Percentiles rank a stretch among this genome's conserved stretches.
These are phyloP conservation scores for Narthecium ossifragum DNA, from an alignment of 106 monocot species.

Conservation along the genomic window DNA sequence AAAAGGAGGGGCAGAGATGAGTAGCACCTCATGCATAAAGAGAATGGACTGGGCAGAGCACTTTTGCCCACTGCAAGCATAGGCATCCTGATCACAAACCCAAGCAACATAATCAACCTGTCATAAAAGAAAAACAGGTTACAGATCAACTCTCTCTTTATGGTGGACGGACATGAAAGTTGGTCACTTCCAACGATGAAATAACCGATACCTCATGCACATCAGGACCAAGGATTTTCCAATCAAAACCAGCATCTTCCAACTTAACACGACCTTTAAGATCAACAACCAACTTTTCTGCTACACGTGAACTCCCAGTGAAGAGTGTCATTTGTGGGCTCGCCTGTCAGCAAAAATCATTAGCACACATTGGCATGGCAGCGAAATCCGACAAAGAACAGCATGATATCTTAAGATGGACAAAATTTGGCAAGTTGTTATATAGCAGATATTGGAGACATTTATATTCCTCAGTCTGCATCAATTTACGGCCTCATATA, in stretches of 20 bases:
- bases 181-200: background rate
- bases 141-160: background rate
- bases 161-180: background rate
- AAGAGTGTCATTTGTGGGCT: constrained; percentile 90
- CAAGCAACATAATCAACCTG: constrained; percentile 97
- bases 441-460: no score
- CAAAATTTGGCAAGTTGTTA: no score
- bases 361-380: background rate
- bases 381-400: background rate
- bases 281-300: constrained; percentile 80
- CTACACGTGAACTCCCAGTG: constrained; percentile 92
- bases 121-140: constrained; percentile 2
- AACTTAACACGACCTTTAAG: constrained; percentile 82
- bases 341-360: constrained; percentile 36
- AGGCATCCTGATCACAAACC: constrained; percentile 99
- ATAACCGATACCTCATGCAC: constrained; percentile 60
- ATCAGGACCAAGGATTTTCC: constrained; percentile 99
- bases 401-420: no score
- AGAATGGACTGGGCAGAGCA: constrained; percentile 96
- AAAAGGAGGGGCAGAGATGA: background rate
- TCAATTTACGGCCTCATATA: no score
- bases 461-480: no score
- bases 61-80: constrained; percentile 99
- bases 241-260: constrained; percentile 99
- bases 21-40: constrained; percentile 85